Conservation (phyloP, 1,284 basidiomycete species). For the Sphaerobolus stellatus region DNA sequence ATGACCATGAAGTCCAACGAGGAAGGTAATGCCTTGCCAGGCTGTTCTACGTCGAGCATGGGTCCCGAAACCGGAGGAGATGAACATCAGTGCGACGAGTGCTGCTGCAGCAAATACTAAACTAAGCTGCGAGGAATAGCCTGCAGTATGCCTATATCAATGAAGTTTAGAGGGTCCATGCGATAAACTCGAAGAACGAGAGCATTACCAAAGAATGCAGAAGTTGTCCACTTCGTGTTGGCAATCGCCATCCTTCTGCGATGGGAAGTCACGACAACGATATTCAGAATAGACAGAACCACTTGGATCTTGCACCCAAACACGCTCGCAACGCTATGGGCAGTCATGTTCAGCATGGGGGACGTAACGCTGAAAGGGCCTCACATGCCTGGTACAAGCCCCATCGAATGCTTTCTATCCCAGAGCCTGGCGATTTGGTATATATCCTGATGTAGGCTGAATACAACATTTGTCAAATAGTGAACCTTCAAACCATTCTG, state of each 20-base stretch:
- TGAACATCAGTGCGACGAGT: conserved; percentile 54
- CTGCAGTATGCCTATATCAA: conserved; percentile 43
- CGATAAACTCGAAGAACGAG: not conserved
- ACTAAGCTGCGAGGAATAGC: conserved; percentile 60
- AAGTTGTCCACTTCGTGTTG: conserved; percentile 57
- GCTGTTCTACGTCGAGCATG: conserved; percentile 69
- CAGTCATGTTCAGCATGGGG: conserved; percentile 66
- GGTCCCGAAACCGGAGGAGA: conserved; percentile 55
- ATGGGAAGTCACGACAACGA: conserved; percentile 65
- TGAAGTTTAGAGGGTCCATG: not conserved
- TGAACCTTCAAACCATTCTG: conserved; percentile 57
- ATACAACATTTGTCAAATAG: conserved; percentile 9
- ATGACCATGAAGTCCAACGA: conserved; percentile 61
- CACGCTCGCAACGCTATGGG: conserved; percentile 54
- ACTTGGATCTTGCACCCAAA: conserved; percentile 46
- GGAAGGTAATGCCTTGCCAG: conserved; percentile 67
- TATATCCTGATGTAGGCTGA: conserved; percentile 52
- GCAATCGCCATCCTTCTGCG: conserved; percentile 57
- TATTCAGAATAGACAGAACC: conserved; percentile 48
- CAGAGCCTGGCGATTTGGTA: conserved; percentile 47
- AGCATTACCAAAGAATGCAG: conserved; percentile 62
- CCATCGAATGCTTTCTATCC: conserved; percentile 35
- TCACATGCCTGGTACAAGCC: conserved; percentile 54
- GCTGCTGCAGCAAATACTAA: conserved; percentile 62
- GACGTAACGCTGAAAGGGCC: too few relatives aligned